Percentiles rank a stretch among this genome's conserved stretches.
These are phyloP conservation scores for Hyphopichia pseudoburtonii DNA, from an alignment of 1,139 yeast species.

Conservation along the genomic window DNA sequence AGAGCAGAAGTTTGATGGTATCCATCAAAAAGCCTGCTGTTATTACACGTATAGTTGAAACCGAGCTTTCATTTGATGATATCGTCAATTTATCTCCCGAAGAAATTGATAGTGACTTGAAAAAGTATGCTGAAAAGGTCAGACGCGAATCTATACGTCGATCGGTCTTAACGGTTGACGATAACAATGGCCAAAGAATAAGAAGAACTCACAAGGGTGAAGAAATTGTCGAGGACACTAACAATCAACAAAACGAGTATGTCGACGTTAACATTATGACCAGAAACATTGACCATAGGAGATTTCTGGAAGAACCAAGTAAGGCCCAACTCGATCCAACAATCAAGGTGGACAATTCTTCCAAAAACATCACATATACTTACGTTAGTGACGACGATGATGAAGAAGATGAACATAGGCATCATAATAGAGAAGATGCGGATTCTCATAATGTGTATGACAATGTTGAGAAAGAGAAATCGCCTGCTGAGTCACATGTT, in stretches of 20 bases:
- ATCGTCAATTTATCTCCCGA: conserved; percentile 33
- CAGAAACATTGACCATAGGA: conserved; percentile 44
- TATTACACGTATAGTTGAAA: conserved; percentile 27
- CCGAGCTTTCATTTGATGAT: conserved; percentile 26
- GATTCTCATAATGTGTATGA: conserved; percentile 8
- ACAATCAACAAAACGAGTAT: conserved; percentile 23
- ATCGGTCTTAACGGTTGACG: conserved; percentile 58
- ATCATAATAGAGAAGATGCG: conserved; percentile 11
- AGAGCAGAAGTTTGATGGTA: conserved; percentile 42
- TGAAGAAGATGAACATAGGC: conserved; percentile 3
- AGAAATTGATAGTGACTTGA: conserved; percentile 65
- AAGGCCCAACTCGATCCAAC: no score
- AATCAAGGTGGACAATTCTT: conserved; percentile 13
- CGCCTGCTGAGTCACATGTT: not conserved
- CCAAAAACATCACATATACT: conserved; percentile 6
- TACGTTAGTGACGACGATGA: conserved; percentile 14
- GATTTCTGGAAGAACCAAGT: conserved; percentile 23
- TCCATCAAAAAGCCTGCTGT: conserved; percentile 34
- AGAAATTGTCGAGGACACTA: conserved; percentile 62
- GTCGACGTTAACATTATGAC: conserved; percentile 36
- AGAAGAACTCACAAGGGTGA: conserved; percentile 87
- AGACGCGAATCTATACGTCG: conserved; percentile 65
- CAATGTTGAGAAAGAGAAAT: conserved; percentile 3
- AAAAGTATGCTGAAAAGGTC: conserved; percentile 69
- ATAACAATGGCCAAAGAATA: conserved; percentile 53